These are phyloP conservation scores for Berberis thunbergii DNA, from an alignment of 164 flowering plant genomes.

Conservation along the genomic window DNA sequence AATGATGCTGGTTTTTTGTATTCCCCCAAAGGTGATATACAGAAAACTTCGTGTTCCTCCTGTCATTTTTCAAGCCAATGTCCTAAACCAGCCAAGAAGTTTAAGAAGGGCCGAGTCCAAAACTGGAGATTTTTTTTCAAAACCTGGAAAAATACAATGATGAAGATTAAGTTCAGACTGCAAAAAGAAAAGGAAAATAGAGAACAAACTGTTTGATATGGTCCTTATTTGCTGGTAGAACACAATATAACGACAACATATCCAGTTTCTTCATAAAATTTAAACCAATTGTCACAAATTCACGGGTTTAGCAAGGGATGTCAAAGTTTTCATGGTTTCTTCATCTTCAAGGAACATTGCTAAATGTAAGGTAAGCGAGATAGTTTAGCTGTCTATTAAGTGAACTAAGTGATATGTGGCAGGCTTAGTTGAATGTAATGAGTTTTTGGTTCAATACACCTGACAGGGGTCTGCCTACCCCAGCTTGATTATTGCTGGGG, in stretches of 20 bases:
- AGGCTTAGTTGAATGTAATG: not conserved
- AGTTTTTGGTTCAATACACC: too few relatives aligned
- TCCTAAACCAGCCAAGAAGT: slow-evolving; percentile 80
- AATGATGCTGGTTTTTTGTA: too few relatives aligned
- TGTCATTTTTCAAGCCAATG: slow-evolving; percentile 42
- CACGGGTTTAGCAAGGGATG: too few relatives aligned
- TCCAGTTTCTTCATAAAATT: too few relatives aligned
- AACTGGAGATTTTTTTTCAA: slow-evolving; percentile 62
- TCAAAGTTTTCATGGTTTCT: too few relatives aligned
- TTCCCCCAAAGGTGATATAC: too few relatives aligned
- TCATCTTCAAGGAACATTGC: too few relatives aligned
- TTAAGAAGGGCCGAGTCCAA: slow-evolving; percentile 69
- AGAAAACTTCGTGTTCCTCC: too few relatives aligned
- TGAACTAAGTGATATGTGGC: not conserved
- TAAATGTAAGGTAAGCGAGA: too few relatives aligned
- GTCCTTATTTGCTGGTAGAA: not conserved
- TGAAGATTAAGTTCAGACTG: not conserved
- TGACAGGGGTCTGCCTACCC: not conserved
- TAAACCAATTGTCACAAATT: too few relatives aligned
- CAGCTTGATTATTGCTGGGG: too few relatives aligned
- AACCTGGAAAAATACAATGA: slow-evolving; percentile 29
- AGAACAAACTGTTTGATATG: not conserved
- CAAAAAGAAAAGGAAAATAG: not conserved
- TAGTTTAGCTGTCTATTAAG: too few relatives aligned
- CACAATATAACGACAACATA: not conserved